Evolutionary conservation across 2,329 filamentous ascomycete species (phyloP).

Genomic region (Calonectria henricotiae): DNA sequence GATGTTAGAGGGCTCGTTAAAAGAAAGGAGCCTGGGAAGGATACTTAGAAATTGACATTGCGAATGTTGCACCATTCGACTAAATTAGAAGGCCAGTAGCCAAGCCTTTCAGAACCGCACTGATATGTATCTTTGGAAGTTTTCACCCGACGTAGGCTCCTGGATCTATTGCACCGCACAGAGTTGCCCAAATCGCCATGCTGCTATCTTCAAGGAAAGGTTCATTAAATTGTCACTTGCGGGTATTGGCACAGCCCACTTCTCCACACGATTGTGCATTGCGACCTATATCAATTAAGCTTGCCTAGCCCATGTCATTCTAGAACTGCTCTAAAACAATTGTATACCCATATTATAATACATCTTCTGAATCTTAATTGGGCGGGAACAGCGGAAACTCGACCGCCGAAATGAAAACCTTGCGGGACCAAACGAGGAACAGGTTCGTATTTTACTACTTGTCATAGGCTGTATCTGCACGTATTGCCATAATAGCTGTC

Average conservation of each 20-base stretch:
- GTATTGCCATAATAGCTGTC: no score
- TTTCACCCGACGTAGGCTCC: no score
- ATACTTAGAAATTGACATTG: conserved; percentile 8
- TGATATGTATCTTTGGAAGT: no score
- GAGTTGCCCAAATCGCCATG: no score
- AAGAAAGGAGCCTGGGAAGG: no score
- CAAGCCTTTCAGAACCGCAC: not conserved
- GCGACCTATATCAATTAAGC: not conserved
- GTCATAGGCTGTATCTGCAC: not conserved
- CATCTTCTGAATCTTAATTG: not conserved
- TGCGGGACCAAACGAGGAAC: not conserved
- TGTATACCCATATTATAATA: not conserved
- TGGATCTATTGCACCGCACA: no score
- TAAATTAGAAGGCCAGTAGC: not conserved
- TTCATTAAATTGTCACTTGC: no score
- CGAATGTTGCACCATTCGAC: conserved; percentile 1
- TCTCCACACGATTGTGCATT: not conserved
- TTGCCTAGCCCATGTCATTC: not conserved
- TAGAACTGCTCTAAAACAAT: not conserved
- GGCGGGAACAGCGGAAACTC: not conserved
- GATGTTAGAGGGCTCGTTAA: not conserved
- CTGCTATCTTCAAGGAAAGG: no score
- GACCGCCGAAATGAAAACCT: not conserved
- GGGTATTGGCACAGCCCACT: not conserved
- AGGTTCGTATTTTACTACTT: not conserved